A percentile compares a stretch with the other conserved stretches of the same genome.
Evolutionary conservation across 495 filamentous ascomycete genomes (phyloP).

Genomic region (Staphylotrichum longicolle): DNA sequence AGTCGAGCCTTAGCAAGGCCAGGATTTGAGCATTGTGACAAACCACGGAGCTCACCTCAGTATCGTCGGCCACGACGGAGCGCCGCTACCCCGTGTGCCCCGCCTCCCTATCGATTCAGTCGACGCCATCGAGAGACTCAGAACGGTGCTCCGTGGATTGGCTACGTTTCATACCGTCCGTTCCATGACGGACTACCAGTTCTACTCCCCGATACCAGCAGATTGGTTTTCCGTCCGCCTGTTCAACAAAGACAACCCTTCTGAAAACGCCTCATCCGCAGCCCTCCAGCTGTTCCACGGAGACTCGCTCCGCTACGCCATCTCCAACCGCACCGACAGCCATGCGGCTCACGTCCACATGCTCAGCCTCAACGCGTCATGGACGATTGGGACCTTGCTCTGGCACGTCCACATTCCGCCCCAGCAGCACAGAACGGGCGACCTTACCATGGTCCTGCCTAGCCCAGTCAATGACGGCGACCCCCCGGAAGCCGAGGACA

Average conservation of each 20-base stretch:
- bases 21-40: not conserved
- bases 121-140: not conserved
- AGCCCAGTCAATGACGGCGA: constrained; percentile 19
- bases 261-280: not conserved
- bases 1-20: constrained; percentile 6
- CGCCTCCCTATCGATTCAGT: not conserved
- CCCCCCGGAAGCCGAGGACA: constrained; percentile 19
- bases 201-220: constrained; percentile 13
- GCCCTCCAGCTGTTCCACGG: constrained; percentile 8
- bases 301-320: constrained; percentile 14
- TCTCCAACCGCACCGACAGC: constrained; percentile 10
- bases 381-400: constrained; percentile 18
- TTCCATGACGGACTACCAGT: constrained; percentile 13
- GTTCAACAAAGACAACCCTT: constrained; percentile 14
- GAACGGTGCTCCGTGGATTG: constrained; percentile 5
- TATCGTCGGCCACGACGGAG: not conserved
- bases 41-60: not conserved
- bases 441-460: constrained; percentile 18
- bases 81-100: constrained; percentile 1
- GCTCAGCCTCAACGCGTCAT: constrained; percentile 26
- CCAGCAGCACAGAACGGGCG: constrained; percentile 11
- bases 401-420: constrained; percentile 22
- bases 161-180: constrained; percentile 6
- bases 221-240: constrained; percentile 26
- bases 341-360: constrained; percentile 20